A percentile compares a stretch with the other conserved stretches of the same genome.
Evolutionary conservation across 139 green algal genomes (phyloP).

Genomic region (Volvox reticuliferus): DNA sequence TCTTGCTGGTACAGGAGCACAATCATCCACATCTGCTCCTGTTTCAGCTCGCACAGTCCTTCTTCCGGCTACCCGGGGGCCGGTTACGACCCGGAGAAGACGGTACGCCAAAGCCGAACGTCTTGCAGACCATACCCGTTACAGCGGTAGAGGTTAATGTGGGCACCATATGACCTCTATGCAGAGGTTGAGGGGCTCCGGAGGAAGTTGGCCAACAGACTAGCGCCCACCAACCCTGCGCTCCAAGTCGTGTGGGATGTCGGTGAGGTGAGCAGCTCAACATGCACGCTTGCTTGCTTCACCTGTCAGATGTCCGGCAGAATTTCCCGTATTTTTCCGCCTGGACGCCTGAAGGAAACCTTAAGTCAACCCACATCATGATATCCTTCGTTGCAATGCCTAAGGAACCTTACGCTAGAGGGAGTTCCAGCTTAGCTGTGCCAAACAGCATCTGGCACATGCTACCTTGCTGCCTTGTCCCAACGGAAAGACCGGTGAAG

Average conservation of each 20-base stretch:
- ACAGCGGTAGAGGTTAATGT: neutral
- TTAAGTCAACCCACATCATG: too few species aligned
- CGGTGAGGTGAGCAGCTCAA: slow-evolving; percentile 49
- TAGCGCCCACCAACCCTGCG: slow-evolving; percentile 75
- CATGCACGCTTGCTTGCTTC: too few species aligned
- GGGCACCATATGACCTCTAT: neutral
- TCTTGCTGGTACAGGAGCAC: slow-evolving; percentile 94
- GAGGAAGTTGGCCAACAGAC: slow-evolving; percentile 86
- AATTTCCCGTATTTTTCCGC: too few species aligned
- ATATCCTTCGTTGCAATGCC: too few species aligned
- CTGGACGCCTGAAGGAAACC: too few species aligned
- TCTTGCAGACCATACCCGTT: neutral
- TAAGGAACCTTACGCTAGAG: too few species aligned
- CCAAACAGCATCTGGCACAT: too few species aligned
- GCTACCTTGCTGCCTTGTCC: too few species aligned
- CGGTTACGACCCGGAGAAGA: slow-evolving; percentile 91
- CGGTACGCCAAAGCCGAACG: slow-evolving; percentile 65
- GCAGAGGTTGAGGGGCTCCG: slow-evolving; percentile 91
- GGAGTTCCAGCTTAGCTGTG: too few species aligned
- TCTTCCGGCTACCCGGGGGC: slow-evolving; percentile 94
- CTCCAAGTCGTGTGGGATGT: slow-evolving; percentile 70
- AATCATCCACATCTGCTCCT: slow-evolving; percentile 95
- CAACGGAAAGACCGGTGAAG: too few species aligned
- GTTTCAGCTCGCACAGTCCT: slow-evolving; percentile 82
- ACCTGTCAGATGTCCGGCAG: too few species aligned